phyloP scores from a whole-genome alignment of 2,329 filamentous ascomycete species.

The Fusarium proliferatum region DNA sequence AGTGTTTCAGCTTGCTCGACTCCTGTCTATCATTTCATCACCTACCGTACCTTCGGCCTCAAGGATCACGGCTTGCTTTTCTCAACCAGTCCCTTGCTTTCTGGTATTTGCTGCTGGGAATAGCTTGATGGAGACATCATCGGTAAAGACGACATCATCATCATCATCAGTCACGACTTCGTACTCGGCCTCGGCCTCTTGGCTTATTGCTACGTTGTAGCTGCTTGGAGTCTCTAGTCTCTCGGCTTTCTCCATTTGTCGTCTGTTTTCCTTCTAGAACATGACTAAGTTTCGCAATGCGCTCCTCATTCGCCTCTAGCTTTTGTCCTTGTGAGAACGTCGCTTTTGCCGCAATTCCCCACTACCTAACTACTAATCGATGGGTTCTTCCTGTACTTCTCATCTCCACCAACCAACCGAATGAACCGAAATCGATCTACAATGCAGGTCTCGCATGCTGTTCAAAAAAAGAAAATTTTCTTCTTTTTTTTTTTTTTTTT shows the following conservation, averaged over 20 bases:
- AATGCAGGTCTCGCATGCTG: conserved; percentile 19
- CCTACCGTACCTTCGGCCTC: not conserved
- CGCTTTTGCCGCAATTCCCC: not conserved
- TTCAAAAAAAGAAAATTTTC: not conserved
- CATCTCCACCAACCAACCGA: conserved; percentile 29
- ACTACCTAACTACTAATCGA: not conserved
- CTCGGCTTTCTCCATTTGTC: conserved; percentile 28
- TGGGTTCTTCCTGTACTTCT: not conserved
- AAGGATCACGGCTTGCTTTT: conserved; percentile 6
- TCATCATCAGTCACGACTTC: conserved; percentile 1
- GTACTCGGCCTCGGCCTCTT: conserved; percentile 20
- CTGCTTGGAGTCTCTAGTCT: not conserved
- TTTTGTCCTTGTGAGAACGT: conserved; percentile 15
- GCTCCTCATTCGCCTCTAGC: conserved; percentile 31
- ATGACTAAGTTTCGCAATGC: conserved; percentile 24
- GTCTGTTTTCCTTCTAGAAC: conserved; percentile 40
- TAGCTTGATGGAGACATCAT: conserved; percentile 2
- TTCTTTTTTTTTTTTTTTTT: not conserved
- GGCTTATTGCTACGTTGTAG: not conserved
- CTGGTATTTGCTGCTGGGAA: not conserved
- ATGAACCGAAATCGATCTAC: conserved; percentile 26
- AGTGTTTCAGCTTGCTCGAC: conserved; percentile 37
- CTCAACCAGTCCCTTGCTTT: not conserved
- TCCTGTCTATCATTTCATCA: conserved; percentile 43
- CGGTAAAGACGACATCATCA: conserved; percentile 11